phyloP scores from a whole-genome alignment of 257 asterid genomes.

The Fraxinus quadrangulata region DNA sequence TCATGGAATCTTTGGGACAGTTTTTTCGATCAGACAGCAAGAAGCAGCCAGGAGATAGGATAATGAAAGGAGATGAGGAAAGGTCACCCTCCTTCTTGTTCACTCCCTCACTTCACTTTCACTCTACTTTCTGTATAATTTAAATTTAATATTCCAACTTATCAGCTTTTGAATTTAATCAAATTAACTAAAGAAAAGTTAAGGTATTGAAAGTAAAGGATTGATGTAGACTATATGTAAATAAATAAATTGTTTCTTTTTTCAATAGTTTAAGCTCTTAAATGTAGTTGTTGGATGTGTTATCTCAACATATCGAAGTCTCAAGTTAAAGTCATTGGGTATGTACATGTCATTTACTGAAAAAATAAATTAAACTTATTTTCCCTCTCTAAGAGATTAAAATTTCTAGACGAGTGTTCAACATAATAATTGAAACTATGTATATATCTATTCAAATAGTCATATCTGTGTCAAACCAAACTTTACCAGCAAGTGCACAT shows the following conservation, averaged over 20 bases:
- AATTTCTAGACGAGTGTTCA: too few species aligned
- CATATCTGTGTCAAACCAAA: neutral
- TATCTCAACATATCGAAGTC: neutral
- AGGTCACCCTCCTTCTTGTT: slow-evolving; percentile 60
- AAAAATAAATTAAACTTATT: neutral
- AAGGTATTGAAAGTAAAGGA: slow-evolving; percentile 45
- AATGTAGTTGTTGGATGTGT: neutral
- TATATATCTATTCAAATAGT: neutral
- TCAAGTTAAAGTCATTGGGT: too few species aligned
- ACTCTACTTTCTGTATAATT: slow-evolving; percentile 43
- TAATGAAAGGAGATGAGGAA: slow-evolving; percentile 52
- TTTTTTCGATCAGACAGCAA: slow-evolving; percentile 46
- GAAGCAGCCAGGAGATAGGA: slow-evolving; percentile 49
- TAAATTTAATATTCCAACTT: slow-evolving; percentile 29
- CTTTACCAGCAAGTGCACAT: slow-evolving; percentile 23
- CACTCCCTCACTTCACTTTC: slow-evolving; percentile 66
- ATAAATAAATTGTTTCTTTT: slow-evolving; percentile 16
- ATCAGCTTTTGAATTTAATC: slow-evolving; percentile 32
- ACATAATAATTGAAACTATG: neutral
- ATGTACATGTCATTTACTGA: neutral
- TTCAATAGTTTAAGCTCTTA: neutral
- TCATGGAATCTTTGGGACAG: slow-evolving; percentile 35
- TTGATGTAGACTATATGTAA: neutral
- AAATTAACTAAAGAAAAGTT: slow-evolving; percentile 28
- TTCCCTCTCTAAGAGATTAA: too few species aligned